phyloP scores from a whole-genome alignment of 805 yeast species.

The Ogataea parapolymorpha region DNA sequence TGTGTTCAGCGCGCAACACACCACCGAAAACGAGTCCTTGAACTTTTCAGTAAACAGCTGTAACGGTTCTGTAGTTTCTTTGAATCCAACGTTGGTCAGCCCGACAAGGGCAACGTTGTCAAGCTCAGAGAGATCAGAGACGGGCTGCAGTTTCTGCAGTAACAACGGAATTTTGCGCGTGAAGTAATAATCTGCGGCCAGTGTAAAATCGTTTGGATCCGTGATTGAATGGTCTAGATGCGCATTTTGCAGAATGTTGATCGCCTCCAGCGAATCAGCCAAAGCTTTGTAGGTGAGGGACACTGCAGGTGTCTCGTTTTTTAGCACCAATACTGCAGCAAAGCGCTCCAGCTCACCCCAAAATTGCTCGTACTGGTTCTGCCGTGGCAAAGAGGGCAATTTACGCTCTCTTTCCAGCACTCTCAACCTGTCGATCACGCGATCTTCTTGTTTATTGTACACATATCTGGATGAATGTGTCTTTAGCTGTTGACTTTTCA shows the following conservation, averaged over 20 bases:
- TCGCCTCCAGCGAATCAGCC: slow-evolving; percentile 17
- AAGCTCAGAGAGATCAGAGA: neutral
- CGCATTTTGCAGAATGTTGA: slow-evolving; percentile 16
- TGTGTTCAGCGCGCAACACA: slow-evolving; percentile 22
- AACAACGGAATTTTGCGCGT: slow-evolving; percentile 8
- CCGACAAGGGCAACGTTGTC: slow-evolving; percentile 11
- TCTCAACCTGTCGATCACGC: neutral
- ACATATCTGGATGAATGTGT: neutral
- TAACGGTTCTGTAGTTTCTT: slow-evolving; percentile 6
- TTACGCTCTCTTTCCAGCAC: neutral
- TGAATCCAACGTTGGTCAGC: slow-evolving; percentile 18
- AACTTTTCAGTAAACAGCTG: slow-evolving; percentile 7
- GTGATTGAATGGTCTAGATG: slow-evolving; percentile 1
- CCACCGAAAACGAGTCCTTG: slow-evolving; percentile 11
- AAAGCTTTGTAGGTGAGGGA: slow-evolving; percentile 18
- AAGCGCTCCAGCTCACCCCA: slow-evolving; percentile 15
- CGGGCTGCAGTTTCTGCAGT: slow-evolving; percentile 2
- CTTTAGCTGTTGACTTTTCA: neutral
- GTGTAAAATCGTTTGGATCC: slow-evolving; percentile 22
- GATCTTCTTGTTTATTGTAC: neutral
- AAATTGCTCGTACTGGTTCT: neutral
- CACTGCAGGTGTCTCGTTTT: slow-evolving; percentile 7
- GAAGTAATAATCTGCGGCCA: slow-evolving; percentile 22
- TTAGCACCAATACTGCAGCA: slow-evolving; percentile 21
- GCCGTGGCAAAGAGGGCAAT: neutral